phyloP scores from a whole-genome alignment of 345 rosid species.

The Moricandia moricandioides region DNA sequence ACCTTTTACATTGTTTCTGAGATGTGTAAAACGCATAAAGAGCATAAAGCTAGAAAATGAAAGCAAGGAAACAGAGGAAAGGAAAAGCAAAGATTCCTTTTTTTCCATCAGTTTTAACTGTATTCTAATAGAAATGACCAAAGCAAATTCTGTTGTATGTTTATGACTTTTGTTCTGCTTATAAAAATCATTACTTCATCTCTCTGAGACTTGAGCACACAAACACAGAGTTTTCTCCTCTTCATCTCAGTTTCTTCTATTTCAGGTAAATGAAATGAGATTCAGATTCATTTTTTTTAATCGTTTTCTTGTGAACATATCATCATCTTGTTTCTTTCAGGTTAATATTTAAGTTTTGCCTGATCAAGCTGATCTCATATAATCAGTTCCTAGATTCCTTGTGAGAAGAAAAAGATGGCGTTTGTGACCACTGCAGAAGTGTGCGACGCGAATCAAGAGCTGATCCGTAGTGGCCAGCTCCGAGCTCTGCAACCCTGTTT shows the following conservation, averaged over 20 bases:
- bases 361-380: not conserved
- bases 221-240: not conserved
- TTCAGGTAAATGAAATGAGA: slow-evolving; percentile 9
- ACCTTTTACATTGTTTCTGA: not conserved
- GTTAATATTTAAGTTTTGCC: not conserved
- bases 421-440: slow-evolving; percentile 82
- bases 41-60: not conserved
- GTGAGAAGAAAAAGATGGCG: slow-evolving; percentile 49
- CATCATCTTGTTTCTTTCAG: not conserved
- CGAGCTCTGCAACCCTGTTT: slow-evolving; percentile 74
- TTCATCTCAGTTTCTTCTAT: slow-evolving; percentile 12
- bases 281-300: not conserved
- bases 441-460: slow-evolving; percentile 80
- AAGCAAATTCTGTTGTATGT: not conserved
- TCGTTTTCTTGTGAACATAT: not conserved
- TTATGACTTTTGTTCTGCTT: not conserved
- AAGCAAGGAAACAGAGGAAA: slow-evolving; percentile 19
- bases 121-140: slow-evolving; percentile 13
- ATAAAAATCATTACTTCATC: not conserved
- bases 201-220: slow-evolving; percentile 12
- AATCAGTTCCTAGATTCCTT: not conserved
- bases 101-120: slow-evolving; percentile 2
- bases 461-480: slow-evolving; percentile 69
- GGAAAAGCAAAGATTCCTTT: slow-evolving; percentile 23
- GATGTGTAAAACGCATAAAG: not conserved